Evolutionary conservation across 805 yeast species (phyloP), one percentile per base, ranked within the genome.

Genomic region (Saccharomycopsis fodiens): DNA sequence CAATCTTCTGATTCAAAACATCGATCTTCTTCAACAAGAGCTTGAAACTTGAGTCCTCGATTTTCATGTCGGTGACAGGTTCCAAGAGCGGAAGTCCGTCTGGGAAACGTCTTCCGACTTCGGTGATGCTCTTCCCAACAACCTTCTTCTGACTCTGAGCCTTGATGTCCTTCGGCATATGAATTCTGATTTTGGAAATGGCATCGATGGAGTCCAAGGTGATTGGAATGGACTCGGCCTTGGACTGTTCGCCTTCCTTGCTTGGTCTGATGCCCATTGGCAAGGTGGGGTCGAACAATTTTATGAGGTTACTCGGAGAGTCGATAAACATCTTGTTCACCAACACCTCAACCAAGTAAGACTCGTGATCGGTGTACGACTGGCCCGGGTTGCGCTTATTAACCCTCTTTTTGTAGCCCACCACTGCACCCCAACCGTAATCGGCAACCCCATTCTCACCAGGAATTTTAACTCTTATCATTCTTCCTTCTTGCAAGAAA

Each of bases 341-440:
- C 47, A 93, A 76, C 8, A 88, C 97, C 52, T 81, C 85, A 8
- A 89, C 89, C 51, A 93, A 70, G 60, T 87, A 91, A 0, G 95
- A 78, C 59, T 93, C 95, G 61, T 91, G 96, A 55, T 89, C 96
- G 15, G 82, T 71, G 60, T 67, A 86, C 1, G 66, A 68, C 45
- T 75, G 78, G 8, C 73, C 56, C 19, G 76, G 74, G 53, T 74
- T 72, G 59, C 83, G 73, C 57, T 78, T 82, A 57, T 69, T 76
- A 39, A 66, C 64, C 60, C 97, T 74, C 63, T 87, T 89, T 35
- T 76, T 70, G 55, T 81, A 85, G 39, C 79, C 77, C 8, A 85
- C 78, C 10, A 89, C 93, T 59, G 85, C 83, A 47, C 91, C 96
- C 98, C 98, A 93, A n/a, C 96, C 97, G 60, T 88, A 94, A 50